Conservation (phyloP, 1,284 basidiomycete genomes). For the Trametes versicolor region DNA sequence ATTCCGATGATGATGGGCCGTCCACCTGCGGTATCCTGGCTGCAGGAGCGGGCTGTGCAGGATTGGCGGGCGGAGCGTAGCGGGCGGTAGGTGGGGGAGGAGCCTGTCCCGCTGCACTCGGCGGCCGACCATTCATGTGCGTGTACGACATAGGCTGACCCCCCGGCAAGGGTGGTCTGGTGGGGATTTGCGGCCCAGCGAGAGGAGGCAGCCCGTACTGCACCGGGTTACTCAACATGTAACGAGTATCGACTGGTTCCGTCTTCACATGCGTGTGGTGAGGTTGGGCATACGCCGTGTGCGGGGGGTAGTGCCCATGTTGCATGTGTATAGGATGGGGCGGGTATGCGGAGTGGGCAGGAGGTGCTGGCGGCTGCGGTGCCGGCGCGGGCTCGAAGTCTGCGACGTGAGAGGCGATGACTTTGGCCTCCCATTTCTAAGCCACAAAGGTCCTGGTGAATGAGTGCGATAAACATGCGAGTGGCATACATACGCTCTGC, state of each 20-base stretch:
- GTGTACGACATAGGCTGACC: constrained; percentile 49
- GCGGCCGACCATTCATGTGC: constrained; percentile 28
- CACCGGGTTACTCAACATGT: constrained; percentile 59
- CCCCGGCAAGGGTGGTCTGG: constrained; percentile 52
- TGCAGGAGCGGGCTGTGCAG: constrained; percentile 26
- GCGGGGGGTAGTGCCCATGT: constrained; percentile 49
- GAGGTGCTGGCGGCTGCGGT: constrained; percentile 52
- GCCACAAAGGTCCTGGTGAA: constrained; percentile 26
- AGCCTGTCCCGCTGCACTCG: constrained; percentile 33
- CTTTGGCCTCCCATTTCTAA: constrained; percentile 95
- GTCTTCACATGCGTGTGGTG: constrained; percentile 64
- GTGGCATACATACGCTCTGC: constrained; percentile 75
- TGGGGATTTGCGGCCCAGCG: constrained; percentile 68
- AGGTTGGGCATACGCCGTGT: constrained; percentile 49
- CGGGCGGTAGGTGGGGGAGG: constrained; percentile 42
- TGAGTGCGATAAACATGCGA: constrained; percentile 19
- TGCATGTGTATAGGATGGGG: constrained; percentile 40
- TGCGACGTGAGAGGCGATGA: constrained; percentile 92
- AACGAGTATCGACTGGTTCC: constrained; percentile 73
- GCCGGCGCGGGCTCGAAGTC: constrained; percentile 81
- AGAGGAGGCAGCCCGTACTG: constrained; percentile 68
- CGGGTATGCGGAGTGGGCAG: constrained; percentile 42
- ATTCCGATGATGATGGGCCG: constrained; percentile 61
- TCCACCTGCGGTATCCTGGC: constrained; percentile 75
- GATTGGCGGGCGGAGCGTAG: constrained; percentile 31